A percentile compares a stretch with the other conserved stretches of the same genome.
Conservation (phyloP, 768 basidiomycete species). For the Aureoboletus auriporus region DNA sequence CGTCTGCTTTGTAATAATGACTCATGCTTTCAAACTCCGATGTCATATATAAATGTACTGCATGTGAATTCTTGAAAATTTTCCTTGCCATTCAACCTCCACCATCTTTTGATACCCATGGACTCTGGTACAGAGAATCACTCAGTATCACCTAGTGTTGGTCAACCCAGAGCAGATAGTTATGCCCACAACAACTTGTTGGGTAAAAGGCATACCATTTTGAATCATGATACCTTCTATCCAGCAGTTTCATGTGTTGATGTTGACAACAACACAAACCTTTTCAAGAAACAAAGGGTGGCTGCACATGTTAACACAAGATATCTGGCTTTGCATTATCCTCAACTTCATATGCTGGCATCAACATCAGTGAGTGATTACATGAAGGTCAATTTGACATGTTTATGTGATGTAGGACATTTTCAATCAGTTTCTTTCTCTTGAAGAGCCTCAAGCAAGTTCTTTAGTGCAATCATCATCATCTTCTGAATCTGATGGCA, state of each 20-base stretch:
- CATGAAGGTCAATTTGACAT: accelerated
- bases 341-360: neutral
- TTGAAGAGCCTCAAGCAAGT: neutral
- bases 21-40: slow-evolving; percentile 14
- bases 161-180: neutral
- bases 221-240: neutral
- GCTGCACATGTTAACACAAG: slow-evolving; percentile 20
- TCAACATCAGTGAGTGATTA: slow-evolving; percentile 2
- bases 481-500: accelerated
- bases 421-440: neutral
- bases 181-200: neutral
- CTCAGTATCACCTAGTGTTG: neutral
- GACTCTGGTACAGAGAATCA: neutral
- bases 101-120: slow-evolving; percentile 7
- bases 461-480: neutral
- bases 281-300: slow-evolving; percentile 4
- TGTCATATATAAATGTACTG: slow-evolving; percentile 3
- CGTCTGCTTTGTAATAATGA: neutral
- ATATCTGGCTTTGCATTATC: slow-evolving; percentile 3
- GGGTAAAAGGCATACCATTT: neutral
- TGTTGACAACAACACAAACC: neutral
- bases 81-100: neutral
- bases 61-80: neutral
- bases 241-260: neutral
- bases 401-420: neutral